A percentile compares a stretch with the other conserved stretches of the same genome.
phyloP scores from a whole-genome alignment of 1,284 basidiomycete species.

The Cerioporus squamosus region DNA sequence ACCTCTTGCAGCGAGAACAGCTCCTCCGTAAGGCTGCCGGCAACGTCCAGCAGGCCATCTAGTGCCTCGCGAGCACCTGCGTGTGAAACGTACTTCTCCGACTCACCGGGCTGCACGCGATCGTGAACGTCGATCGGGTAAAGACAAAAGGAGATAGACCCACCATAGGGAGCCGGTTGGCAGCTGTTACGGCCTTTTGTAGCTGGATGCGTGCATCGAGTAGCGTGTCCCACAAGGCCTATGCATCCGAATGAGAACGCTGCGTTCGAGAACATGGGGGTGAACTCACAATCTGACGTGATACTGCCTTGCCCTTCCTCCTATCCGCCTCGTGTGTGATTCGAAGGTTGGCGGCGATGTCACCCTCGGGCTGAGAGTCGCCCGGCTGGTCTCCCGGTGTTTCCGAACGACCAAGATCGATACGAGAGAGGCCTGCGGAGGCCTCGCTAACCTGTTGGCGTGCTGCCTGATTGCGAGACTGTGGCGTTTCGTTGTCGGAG shows the following conservation, averaged over 20 bases:
- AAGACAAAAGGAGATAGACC: conserved; percentile 25
- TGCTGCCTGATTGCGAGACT: neutral
- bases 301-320: conserved; percentile 81
- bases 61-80: conserved; percentile 40
- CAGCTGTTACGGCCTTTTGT: conserved; percentile 76
- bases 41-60: conserved; percentile 60
- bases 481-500: conserved; percentile 13
- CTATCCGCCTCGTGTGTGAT: conserved; percentile 67
- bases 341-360: conserved; percentile 57
- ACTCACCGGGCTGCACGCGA: conserved; percentile 19
- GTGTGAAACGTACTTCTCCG: conserved; percentile 13
- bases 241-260: conserved; percentile 16
- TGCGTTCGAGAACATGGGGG: neutral
- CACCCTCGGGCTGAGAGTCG: conserved; percentile 29
- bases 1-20: conserved; percentile 74
- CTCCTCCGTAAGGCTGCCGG: conserved; percentile 63
- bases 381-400: conserved; percentile 9
- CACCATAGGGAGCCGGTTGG: conserved; percentile 65
- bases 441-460: conserved; percentile 2
- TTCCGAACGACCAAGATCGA: conserved; percentile 5
- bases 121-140: neutral
- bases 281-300: conserved; percentile 76
- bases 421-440: neutral
- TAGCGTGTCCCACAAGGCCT: conserved; percentile 85
- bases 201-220: conserved; percentile 88